Evolutionary conservation across 78 protist genomes (phyloP).

Genomic region (Dictyostelium firmibasis): DNA sequence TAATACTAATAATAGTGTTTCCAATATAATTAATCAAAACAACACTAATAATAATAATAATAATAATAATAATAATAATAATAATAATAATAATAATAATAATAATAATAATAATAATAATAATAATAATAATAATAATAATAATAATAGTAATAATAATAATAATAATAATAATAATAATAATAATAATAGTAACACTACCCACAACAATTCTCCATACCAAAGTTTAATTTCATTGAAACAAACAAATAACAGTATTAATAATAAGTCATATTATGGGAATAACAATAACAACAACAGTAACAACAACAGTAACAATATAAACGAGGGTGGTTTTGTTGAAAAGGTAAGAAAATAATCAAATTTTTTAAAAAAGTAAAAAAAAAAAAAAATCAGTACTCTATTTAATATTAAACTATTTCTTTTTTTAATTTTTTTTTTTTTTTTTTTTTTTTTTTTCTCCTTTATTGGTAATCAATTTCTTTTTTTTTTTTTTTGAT

Average conservation of each 20-base stretch:
- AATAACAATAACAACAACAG: background rate
- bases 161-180: background rate
- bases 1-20: background rate
- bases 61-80: background rate
- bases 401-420: background rate
- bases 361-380: background rate
- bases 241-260: background rate
- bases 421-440: background rate
- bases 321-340: background rate
- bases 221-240: constrained; percentile 27
- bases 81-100: background rate
- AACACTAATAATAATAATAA: background rate
- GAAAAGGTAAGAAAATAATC: too few species aligned
- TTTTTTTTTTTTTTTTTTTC: too few species aligned
- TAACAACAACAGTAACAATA: too few species aligned
- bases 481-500: background rate
- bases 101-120: background rate
- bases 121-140: too few species aligned
- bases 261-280: background rate
- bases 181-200: too few species aligned
- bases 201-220: background rate
- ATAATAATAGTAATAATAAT: too few species aligned
- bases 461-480: too few species aligned
- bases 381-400: background rate
- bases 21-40: background rate